A percentile compares a stretch with the other conserved stretches of the same genome.
Conservation (phyloP, 495 filamentous ascomycete species). For the Filosporella fistucella region DNA sequence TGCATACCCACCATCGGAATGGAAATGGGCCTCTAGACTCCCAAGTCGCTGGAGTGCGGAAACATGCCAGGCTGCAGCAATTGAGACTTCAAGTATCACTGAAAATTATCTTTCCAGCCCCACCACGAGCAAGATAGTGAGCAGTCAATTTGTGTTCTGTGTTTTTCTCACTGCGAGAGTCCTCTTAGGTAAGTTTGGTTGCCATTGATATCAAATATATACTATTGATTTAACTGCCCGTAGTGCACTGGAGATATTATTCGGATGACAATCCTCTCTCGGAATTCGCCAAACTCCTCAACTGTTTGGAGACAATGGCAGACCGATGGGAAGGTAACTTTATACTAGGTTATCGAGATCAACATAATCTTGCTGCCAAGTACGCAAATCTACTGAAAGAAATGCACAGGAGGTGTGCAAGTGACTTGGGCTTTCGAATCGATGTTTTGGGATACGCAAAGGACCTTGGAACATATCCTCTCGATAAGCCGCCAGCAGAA, state of each 20-base stretch:
- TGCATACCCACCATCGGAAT: constrained; percentile 33
- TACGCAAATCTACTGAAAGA: neutral
- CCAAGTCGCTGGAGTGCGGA: constrained; percentile 33
- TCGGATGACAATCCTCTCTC: constrained; percentile 17
- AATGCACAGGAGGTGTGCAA: neutral
- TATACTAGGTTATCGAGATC: too few species aligned
- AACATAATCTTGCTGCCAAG: neutral
- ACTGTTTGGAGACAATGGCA: constrained; percentile 28
- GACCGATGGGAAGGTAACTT: constrained; percentile 20
- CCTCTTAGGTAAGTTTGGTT: constrained; percentile 24
- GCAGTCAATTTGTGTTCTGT: constrained; percentile 37
- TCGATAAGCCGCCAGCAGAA: too few species aligned
- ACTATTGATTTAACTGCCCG: neutral
- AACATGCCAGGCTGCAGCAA: constrained; percentile 33
- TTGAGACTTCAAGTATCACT: constrained; percentile 32
- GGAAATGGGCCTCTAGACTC: constrained; percentile 26
- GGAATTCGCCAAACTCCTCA: constrained; percentile 28
- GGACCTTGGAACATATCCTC: neutral
- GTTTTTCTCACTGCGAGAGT: constrained; percentile 33
- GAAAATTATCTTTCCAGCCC: constrained; percentile 28
- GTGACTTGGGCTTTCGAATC: neutral
- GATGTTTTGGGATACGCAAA: constrained; percentile 6
- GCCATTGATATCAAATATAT: too few species aligned
- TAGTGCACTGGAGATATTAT: constrained; percentile 11
- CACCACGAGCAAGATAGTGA: constrained; percentile 16